Evolutionary conservation across 805 yeast genomes (phyloP).

Genomic region (Kodamaea kakaduensis): DNA sequence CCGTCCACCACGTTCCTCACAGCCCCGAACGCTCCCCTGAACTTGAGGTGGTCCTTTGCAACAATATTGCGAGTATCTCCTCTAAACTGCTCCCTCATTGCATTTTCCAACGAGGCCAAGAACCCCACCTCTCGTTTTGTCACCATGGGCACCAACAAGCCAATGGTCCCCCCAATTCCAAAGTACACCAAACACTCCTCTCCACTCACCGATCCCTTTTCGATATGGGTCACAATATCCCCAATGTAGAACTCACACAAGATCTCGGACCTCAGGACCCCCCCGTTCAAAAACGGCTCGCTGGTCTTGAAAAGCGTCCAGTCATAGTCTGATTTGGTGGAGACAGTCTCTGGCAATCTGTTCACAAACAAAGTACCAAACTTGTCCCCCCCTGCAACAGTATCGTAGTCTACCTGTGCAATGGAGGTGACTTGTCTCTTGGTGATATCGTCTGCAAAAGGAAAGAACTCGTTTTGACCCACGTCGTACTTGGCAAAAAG

Average conservation of each 20-base stretch:
- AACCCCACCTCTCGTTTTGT: conserved; percentile 59
- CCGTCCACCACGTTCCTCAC: conserved; percentile 79
- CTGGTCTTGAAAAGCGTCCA: conserved; percentile 28
- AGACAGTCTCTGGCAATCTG: conserved; percentile 51
- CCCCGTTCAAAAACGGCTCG: conserved; percentile 43
- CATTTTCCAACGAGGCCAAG: conserved; percentile 51
- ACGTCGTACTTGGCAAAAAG: conserved; percentile 52
- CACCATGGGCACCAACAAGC: conserved; percentile 64
- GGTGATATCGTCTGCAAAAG: conserved; percentile 66
- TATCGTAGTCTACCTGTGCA: conserved; percentile 63
- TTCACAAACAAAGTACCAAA: conserved; percentile 77
- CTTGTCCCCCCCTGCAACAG: conserved; percentile 80
- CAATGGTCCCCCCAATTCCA: conserved; percentile 81
- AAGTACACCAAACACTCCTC: conserved; percentile 62
- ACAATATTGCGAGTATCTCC: conserved; percentile 34
- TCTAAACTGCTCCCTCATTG: conserved; percentile 30
- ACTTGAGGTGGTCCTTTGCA: conserved; percentile 65
- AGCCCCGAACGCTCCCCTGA: conserved; percentile 80
- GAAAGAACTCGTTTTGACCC: conserved; percentile 46
- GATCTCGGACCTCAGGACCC: conserved; percentile 48
- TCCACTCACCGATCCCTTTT: conserved; percentile 55
- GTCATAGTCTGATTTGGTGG: conserved; percentile 50
- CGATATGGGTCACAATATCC: conserved; percentile 67
- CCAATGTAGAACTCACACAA: conserved; percentile 59
- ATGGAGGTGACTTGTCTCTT: conserved; percentile 64